Base-by-base conservation (phyloP, 495 filamentous ascomycete genomes). In the Monascus purpureus region DNA sequence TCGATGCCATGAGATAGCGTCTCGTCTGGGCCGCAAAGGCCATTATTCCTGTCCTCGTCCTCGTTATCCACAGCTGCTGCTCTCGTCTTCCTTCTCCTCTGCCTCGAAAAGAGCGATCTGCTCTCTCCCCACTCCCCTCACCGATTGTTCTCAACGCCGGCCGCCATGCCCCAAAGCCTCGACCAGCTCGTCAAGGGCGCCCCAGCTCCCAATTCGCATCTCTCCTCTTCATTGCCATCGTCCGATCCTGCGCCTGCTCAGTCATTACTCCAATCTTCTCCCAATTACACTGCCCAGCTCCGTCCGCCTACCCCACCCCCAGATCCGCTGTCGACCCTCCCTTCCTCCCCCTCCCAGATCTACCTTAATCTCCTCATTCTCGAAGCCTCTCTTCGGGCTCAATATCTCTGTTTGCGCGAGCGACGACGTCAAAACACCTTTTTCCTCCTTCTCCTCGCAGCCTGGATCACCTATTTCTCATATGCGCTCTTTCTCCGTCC, bases 331-430 rank as follows among this genome's bases (percentile, higher is more conserved):
- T 76, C 77, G 35, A 71, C 75, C 25, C 72, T 92, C 17, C 88
- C 90, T 8, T 88, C 80, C 38, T 84, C 87, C 17, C 88, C 81
- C 50, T 83, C 83, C n/a, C 92, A 95, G 60, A 94, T 96, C 46
- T 99, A 96, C 61, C 72, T 96, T 43, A 99, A 99, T 52, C 80
- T 99, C 23, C 67, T 99, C 32, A 88, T 99, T 44, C 79, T 99
- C 49, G 90, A 99, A 55, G 84, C 85, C 29, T 93, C 84, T 9
- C 66, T 99, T 15, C 86, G 90, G 26, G 75, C 80, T 13, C 90
- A 99, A 47, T 96, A 93, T 54, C 71, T 99, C 31, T 75, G 81
- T 33, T 68, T 95, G 28, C 83, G 85, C 14, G 77, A 85, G 29
- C 80, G 92, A 26, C 73, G 88, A 22, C 76, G 90, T 4, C 85